Evolutionary conservation across 352 stramenopile species (phyloP), one percentile per base, ranked within the genome.

Genomic region (Phytophthora quininea): DNA sequence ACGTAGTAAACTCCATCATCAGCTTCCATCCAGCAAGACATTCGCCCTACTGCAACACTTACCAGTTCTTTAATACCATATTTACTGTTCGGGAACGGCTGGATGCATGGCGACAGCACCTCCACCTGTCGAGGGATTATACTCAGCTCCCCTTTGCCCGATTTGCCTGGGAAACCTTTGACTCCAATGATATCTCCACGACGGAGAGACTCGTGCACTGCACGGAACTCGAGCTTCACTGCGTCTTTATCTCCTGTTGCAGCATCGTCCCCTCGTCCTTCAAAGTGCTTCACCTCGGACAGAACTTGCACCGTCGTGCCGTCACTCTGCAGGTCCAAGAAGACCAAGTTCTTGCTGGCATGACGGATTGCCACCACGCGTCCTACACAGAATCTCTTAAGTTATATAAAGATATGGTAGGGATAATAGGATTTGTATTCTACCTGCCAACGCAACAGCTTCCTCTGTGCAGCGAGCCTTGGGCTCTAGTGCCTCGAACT

Each of bases 31-130:
- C 11, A 43, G 15, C 14, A 27, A 75, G 60, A 9, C 14, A 24
- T 12, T 27, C 2, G 29, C 5, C 11, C 4, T 15, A 54, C 6
- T 33, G 59, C 27, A 9, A 6, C 45, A 66, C 79, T 55, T 64
- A 92, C 86, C 32, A 81, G 84, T 46, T 91, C 89, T 63, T 97
- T 97, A 14, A 95, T 97, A 86, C 69, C 99, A 80, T 98, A 99
- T 95, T 93, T 99, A 87, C 74, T 82, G 54, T 92, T 93, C 7
- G 86, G 86, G 46, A 94, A 84, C 3, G 84, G 82, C 59, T 89
- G 79, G 54, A 99, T 85, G 76, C 97, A 99, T 15, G 97, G 97
- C 38, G 96, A 97, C 4, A 99, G 80, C 30, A 99, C 79, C 58
- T 86, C 56, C 31, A 99, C 84, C 54, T 93, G 72, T n/a, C 77